Base-by-base conservation (phyloP, 2,329 filamentous ascomycete genomes). In the Botrytis medusae region DNA sequence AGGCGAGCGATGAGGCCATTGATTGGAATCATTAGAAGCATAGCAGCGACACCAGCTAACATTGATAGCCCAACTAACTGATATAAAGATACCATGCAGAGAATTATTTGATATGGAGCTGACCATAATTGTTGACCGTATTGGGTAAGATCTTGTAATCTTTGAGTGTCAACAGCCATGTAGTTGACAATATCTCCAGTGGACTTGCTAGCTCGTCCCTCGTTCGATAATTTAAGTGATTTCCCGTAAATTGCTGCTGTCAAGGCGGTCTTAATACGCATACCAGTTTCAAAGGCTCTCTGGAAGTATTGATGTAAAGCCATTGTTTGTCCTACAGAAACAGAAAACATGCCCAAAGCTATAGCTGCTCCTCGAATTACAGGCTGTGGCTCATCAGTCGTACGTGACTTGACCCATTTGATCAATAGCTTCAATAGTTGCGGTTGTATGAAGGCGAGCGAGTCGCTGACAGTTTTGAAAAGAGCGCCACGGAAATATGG, bases 181-280 rank as follows among this genome's bases (percentile, higher is more conserved):
- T 97, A 96, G 81, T 99, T 99, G 81, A 99, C 96, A 80, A 99
- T 98, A 80, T 99, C 97, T 73, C 96, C 96, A 0, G 96, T 99
- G 0, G 93, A 93, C 84, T 98, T 98, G 62, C 90, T 84, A 2
- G 94, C 88, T 71, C 95, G 90, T 14, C 96, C 96, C 83, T 99
- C 96, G 79, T 97, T 98, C 8, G 95, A 98, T 29, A 99, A 86
- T 76, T 90, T 91, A 75, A 98, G 87, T 0, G 95, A 92, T 84
- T 99, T 99, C 74, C 91, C 89, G 82, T 99, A 99, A 76, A 99
- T 98, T 73, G 94, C 89, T 1, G 95, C 92, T 10, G 93, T 95
- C 75, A 99, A 84, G 4, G 94, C 92, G 59, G 94, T 92, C 84
- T 98, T 98, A 84, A 99, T 93, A 71, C 93, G 91, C 96, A 99